Evolutionary conservation across 2,329 filamentous ascomycete species (phyloP).

Genomic region (Phaeoacremonium minimum): DNA sequence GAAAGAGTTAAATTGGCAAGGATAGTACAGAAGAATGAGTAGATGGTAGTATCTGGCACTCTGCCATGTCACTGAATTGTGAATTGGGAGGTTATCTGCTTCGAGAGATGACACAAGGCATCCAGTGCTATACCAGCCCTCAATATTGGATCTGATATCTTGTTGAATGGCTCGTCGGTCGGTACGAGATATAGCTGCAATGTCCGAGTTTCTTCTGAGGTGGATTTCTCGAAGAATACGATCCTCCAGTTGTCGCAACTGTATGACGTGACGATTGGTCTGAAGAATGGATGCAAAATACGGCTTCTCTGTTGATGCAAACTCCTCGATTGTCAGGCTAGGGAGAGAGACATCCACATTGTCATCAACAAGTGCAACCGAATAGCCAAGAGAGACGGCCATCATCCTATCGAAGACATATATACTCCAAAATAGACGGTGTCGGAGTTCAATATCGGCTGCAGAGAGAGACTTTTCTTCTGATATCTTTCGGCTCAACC

Average conservation of each 20-base stretch:
- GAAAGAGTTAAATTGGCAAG: constrained; percentile 31
- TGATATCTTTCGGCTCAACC: constrained; percentile 24
- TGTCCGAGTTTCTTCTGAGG: constrained; percentile 20
- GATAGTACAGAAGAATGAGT: constrained; percentile 37
- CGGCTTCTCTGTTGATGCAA: constrained; percentile 30
- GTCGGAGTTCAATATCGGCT: constrained; percentile 24
- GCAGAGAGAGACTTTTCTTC: constrained; percentile 26
- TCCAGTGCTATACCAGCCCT: constrained; percentile 41
- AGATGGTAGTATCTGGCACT: constrained; percentile 38
- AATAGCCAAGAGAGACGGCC: constrained; percentile 32
- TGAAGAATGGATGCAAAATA: constrained; percentile 35
- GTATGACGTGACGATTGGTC: constrained; percentile 38
- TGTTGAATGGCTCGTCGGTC: constrained; percentile 26
- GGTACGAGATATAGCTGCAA: constrained; percentile 20
- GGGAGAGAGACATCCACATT: constrained; percentile 35
- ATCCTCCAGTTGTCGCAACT: constrained; percentile 37
- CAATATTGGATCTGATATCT: constrained; percentile 34
- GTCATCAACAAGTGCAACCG: constrained; percentile 31
- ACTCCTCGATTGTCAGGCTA: constrained; percentile 38
- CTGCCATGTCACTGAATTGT: constrained; percentile 38
- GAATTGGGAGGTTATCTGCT: constrained; percentile 37
- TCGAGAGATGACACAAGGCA: constrained; percentile 37
- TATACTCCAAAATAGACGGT: constrained; percentile 33
- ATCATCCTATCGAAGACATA: constrained; percentile 37
- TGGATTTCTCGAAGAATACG: constrained; percentile 31